Evolutionary conservation across 2,329 filamentous ascomycete genomes (phyloP), one percentile per base, ranked within the genome.

Genomic region (Claviceps cyperi): DNA sequence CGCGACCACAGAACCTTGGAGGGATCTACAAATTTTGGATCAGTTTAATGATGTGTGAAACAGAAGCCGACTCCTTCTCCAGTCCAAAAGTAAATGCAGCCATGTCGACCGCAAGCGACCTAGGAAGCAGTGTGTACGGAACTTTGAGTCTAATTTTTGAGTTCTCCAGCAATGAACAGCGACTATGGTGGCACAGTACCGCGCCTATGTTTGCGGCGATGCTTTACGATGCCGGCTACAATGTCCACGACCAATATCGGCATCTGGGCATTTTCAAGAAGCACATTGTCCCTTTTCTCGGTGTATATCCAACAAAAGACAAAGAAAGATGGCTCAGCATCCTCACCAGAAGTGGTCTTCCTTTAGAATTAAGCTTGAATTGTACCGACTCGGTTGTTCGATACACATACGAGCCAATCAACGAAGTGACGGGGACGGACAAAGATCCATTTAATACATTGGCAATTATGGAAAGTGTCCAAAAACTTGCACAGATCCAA

Each of bases 111-210:
- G 19, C 19, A 24, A 38, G 24, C 11, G 13, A 19, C 1, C 21
- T 35, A 17, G 11, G 8, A 19, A 37, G 5, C 6, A 13, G 6
- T 21, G 45, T 39, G 2, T 47, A 47, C 17, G 45, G 39, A 3
- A 39, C 11, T 2, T 17, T 39, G 17, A 49, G 40, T 44, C 32
- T 37, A 7, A 24, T 45, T 2, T 49, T 44, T 11, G 32, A 35
- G 6, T 50, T 50, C 24, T 5, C 21, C 3, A 35, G 46, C 6
- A 14, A 50, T 15, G 35, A 46, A 11, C 48, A 50, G 9, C 17
- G 37, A n/a, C 41, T 46, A 9, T 50, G 48, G 48, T 50, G 48
- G 48, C 43, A 50, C 17, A 50, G 48, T 19, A 46, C 43, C 11
- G 48, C 43, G 4, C 48, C 48, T 2, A 50, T 50, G 43, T 46